A percentile compares a stretch with the other conserved stretches of the same genome.
Conservation (phyloP, 225 moss, liverwort and hornwort species). For the Polytrichum commune region DNA sequence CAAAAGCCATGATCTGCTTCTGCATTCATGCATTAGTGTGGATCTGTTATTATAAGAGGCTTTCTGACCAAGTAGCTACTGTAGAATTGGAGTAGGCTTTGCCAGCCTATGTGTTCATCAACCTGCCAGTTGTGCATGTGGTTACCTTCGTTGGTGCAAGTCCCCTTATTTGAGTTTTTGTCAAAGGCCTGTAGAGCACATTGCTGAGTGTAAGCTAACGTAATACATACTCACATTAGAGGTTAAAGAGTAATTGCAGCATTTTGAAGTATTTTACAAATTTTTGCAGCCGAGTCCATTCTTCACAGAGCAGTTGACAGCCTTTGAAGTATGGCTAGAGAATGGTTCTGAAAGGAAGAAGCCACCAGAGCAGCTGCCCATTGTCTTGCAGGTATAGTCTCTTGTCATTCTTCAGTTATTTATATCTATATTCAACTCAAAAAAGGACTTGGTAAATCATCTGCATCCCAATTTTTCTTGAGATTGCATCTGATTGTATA, state of each 20-base stretch:
- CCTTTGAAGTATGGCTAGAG: constrained; percentile 97
- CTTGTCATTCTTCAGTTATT: background rate
- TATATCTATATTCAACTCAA: background rate
- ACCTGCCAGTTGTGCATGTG: background rate
- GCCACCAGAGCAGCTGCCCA: constrained; percentile 94
- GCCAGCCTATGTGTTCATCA: background rate
- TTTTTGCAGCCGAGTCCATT: constrained; percentile 88
- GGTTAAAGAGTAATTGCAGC: no score
- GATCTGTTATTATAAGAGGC: no score
- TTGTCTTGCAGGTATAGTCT: constrained; percentile 75
- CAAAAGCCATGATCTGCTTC: no score
- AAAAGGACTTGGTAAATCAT: background rate
- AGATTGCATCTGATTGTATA: background rate
- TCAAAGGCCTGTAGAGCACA: no score
- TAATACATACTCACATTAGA: no score
- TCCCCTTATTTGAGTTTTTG: no score
- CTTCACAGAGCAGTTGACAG: constrained; percentile 95
- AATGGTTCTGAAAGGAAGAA: constrained; percentile 91
- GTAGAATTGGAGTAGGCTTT: no score
- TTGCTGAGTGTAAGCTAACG: no score
- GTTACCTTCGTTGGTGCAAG: no score
- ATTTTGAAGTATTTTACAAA: background rate
- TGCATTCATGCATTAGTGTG: no score
- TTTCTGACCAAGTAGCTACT: no score
- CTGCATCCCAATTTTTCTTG: background rate